These are phyloP conservation scores for Flaveria trinervia DNA, from an alignment of 129 eudicot species.

Conservation along the genomic window DNA sequence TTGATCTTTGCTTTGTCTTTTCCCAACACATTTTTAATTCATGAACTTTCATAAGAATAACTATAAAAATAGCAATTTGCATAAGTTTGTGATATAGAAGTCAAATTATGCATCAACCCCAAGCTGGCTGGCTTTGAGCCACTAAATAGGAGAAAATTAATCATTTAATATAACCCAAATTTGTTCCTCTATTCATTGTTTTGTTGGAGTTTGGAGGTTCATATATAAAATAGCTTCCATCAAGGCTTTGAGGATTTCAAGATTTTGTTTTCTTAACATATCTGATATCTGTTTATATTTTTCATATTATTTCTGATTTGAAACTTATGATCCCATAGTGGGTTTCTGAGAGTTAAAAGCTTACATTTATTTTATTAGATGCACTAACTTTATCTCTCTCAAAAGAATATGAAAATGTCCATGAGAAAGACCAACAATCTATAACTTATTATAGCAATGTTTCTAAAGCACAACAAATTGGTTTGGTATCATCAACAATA, in stretches of 20 bases:
- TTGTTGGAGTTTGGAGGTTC: slow-evolving; percentile 31
- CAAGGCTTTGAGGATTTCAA: slow-evolving; percentile 33
- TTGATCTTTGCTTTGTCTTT: slow-evolving; percentile 41
- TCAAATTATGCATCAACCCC: slow-evolving; percentile 41
- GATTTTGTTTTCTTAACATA: background rate
- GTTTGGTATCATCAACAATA: too few species aligned
- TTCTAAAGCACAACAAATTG: too few species aligned
- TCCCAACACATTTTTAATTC: slow-evolving; percentile 11
- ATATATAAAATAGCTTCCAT: slow-evolving; percentile 34
- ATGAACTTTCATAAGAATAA: background rate
- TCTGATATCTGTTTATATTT: slow-evolving; percentile 1
- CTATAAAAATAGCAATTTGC: slow-evolving; percentile 31
- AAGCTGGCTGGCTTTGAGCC: slow-evolving; percentile 39
- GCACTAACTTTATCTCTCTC: too few species aligned
- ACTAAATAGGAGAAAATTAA: slow-evolving; percentile 32
- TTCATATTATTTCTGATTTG: background rate
- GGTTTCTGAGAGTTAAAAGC: too few species aligned
- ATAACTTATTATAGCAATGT: too few species aligned
- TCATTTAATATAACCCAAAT: slow-evolving; percentile 24
- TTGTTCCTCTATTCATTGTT: slow-evolving; percentile 27
- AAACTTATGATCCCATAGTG: too few species aligned
- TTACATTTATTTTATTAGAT: too few species aligned
- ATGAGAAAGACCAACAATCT: too few species aligned
- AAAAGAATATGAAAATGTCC: too few species aligned
- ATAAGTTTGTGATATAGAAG: slow-evolving; percentile 29